Percentiles rank a stretch among this genome's conserved stretches.
phyloP scores from a whole-genome alignment of 176 grass and related monocot genomes.

The Carex scoparia region DNA sequence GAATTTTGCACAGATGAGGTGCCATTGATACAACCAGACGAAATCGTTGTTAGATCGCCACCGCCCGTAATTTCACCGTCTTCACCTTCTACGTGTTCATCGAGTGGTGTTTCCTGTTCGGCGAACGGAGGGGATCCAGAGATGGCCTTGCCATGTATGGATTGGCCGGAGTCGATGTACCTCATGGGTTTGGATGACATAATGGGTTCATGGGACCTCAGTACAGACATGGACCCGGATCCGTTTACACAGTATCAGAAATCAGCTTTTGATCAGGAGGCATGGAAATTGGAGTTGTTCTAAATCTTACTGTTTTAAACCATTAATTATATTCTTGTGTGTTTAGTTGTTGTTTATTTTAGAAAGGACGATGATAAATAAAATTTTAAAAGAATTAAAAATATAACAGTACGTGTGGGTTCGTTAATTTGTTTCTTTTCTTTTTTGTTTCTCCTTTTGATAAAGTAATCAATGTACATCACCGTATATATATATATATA shows the following conservation, averaged over 20 bases:
- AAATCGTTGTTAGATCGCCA: constrained; percentile 35
- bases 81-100: constrained; percentile 15
- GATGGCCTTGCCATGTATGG: constrained; percentile 48
- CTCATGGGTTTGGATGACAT: constrained; percentile 52
- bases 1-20: constrained; percentile 54
- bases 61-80: constrained; percentile 23
- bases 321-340: not conserved
- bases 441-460: not conserved
- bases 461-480: not conserved
- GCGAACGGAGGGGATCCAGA: constrained; percentile 25
- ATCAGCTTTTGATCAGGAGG: constrained; percentile 51
- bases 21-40: constrained; percentile 39
- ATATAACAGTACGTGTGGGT: not conserved
- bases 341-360: constrained; percentile 11
- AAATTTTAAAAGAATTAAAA: not conserved
- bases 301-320: constrained; percentile 7
- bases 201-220: constrained; percentile 10
- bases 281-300: constrained; percentile 56
- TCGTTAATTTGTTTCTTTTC: not conserved
- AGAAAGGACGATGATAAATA: constrained; percentile 16
- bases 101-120: constrained; percentile 28
- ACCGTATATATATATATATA: not conserved
- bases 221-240: constrained; percentile 38
- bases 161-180: constrained; percentile 73
- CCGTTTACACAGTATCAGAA: constrained; percentile 53